Percentiles rank a stretch among this genome's conserved stretches.
phyloP scores from a whole-genome alignment of 768 basidiomycete genomes.

The Lactarius deliciosus region DNA sequence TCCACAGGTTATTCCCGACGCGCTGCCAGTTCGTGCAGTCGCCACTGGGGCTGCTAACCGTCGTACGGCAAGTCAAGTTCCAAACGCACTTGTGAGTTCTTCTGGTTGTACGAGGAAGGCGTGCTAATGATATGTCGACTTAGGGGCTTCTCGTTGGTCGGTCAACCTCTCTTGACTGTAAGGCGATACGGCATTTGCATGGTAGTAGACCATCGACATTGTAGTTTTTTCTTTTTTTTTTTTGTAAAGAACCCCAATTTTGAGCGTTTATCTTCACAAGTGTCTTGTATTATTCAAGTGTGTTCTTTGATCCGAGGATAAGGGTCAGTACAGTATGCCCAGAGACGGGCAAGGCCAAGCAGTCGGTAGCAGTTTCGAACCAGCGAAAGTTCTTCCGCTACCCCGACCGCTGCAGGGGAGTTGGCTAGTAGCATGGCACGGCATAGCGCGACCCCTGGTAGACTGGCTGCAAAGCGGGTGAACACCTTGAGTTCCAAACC shows the following conservation, averaged over 20 bases:
- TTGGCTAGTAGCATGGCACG: no score
- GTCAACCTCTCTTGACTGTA: background rate
- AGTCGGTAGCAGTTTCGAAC: no score
- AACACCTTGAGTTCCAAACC: no score
- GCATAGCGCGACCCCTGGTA: no score
- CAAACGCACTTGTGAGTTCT: conserved; percentile 1
- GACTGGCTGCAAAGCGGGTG: no score
- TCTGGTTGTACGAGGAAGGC: background rate
- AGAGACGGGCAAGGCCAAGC: no score
- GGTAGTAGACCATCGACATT: background rate
- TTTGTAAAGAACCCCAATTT: background rate
- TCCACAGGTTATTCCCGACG: conserved; percentile 37
- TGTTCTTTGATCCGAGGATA: no score
- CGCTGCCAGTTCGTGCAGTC: conserved; percentile 38
- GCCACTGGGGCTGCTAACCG: background rate
- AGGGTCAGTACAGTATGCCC: no score
- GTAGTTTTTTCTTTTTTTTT: background rate
- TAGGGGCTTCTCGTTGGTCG: conserved; percentile 18
- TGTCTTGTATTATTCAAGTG: background rate
- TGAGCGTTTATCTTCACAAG: background rate
- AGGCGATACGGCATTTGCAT: background rate
- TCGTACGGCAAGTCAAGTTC: background rate
- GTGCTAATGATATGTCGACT: background rate
- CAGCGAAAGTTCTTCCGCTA: no score
- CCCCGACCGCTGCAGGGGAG: no score